Evolutionary conservation across 345 rosid genomes (phyloP).

Genomic region (Eucalyptus microcorys): DNA sequence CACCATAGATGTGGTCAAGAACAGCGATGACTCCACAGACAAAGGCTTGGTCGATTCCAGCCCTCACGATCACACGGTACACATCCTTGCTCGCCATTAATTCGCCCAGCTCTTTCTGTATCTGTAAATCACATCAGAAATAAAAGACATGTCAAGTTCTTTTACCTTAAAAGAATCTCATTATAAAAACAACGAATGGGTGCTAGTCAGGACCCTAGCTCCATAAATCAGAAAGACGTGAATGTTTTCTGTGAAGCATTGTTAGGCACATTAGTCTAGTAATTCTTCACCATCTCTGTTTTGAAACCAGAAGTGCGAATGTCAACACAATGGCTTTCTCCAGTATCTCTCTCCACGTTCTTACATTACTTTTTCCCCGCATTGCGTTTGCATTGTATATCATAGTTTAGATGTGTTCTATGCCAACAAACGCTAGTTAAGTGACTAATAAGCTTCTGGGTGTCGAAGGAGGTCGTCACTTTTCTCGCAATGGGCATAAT

Average conservation of each 20-base stretch:
- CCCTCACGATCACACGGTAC: slow-evolving; percentile 40
- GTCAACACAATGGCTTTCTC: not conserved
- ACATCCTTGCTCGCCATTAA: slow-evolving; percentile 46
- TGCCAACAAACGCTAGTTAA: not conserved
- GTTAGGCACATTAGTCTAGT: not conserved
- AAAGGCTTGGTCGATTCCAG: slow-evolving; percentile 62
- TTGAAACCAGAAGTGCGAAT: not conserved
- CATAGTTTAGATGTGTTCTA: not conserved
- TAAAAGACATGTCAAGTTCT: not conserved
- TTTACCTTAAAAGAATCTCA: not conserved
- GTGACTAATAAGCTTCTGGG: not conserved
- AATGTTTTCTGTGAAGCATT: not conserved
- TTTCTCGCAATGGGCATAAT: not conserved
- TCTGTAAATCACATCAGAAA: not conserved
- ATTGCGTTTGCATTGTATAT: not conserved
- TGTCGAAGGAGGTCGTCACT: not conserved
- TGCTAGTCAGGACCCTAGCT: not conserved
- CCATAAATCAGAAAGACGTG: not conserved
- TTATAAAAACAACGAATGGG: not conserved
- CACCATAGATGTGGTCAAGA: slow-evolving; percentile 68
- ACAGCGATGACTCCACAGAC: slow-evolving; percentile 58
- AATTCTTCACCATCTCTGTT: not conserved
- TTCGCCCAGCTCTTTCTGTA: slow-evolving; percentile 27
- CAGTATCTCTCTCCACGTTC: not conserved
- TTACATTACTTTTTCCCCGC: not conserved